Percentiles rank a stretch among this genome's conserved stretches.
phyloP scores from a whole-genome alignment of 164 flowering plant species.

The Kalanchoe fedtschenkoi region DNA sequence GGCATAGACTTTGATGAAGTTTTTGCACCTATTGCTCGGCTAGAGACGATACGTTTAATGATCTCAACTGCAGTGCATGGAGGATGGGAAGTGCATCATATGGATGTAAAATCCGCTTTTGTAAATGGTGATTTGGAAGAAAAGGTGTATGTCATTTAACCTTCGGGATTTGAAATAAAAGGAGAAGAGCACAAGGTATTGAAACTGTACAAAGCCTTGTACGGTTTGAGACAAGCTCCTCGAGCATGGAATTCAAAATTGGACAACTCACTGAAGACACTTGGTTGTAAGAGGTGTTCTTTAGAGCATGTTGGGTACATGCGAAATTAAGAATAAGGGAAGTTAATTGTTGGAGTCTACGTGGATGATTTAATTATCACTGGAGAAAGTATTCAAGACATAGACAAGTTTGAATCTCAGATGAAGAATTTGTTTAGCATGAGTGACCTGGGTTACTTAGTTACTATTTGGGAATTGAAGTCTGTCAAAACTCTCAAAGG shows the following conservation, averaged over 20 bases:
- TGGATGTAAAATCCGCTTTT: not conserved
- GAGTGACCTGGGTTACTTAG: not conserved
- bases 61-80: not conserved
- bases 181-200: too few species aligned
- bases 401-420: not conserved
- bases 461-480: not conserved
- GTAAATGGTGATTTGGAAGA: not conserved
- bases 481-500: not conserved
- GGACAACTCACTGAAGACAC: not conserved
- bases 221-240: not conserved
- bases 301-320: not conserved
- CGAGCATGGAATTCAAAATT: not conserved
- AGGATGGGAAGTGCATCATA: not conserved
- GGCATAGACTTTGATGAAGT: not conserved
- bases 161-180: not conserved
- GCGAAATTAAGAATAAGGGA: not conserved
- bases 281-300: not conserved
- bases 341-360: not conserved
- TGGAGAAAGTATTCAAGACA: not conserved
- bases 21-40: not conserved
- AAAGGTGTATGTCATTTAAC: not conserved
- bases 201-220: not conserved
- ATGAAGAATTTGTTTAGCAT: not conserved
- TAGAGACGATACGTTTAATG: not conserved
- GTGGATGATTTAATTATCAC: not conserved